Base-by-base conservation (phyloP, 345 rosid genomes). In the Balakata baccata region DNA sequence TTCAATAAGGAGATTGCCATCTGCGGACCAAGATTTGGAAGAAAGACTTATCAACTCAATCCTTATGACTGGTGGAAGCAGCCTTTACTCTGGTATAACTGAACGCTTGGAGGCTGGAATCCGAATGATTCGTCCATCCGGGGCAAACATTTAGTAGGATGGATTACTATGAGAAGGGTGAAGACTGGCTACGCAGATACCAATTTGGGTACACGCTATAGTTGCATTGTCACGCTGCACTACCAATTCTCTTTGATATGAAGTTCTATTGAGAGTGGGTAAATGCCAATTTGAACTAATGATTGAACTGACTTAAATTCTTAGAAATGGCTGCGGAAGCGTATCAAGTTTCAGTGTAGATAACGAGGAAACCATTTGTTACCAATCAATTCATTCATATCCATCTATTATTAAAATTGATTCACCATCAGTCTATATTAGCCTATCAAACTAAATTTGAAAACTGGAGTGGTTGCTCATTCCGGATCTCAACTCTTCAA, bases 131-230 rank as follows among this genome's bases (percentile, higher is more conserved):
- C 84, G 92, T 71, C 98, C 98, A 3, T 85, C 88, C 47, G 98
- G 98, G 25, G 66, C 97, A 89, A 75, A 85, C 94, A 0, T 86
- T 92, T 79, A 86, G 80, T 20, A 87, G 81, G 77, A 75, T 69
- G 82, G 99, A 91, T 84, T 95, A 89, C 78, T 80, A 86, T 20
- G 92, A 89, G 85, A 92, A 89, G 82, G 97, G 96, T 25, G 99
- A 95, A 83, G 97, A 95, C 64, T 95, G 99, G 97, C 89, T 95
- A 69, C 85, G 96, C 10, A 49, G 75, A 45, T 92, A 95, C 75
- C 92, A 92, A 75, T 77, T 89, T 75, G 72, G 74, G 6, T 95
- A 88, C 84, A 78, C 88, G 17, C 62, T 82, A 22, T 89, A 82
- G 59, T 66, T 57, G 16, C 38, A 37, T 68, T 13, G 4, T 47